Evolutionary conservation across 768 basidiomycete species (phyloP).

Genomic region (Mycena floridula): DNA sequence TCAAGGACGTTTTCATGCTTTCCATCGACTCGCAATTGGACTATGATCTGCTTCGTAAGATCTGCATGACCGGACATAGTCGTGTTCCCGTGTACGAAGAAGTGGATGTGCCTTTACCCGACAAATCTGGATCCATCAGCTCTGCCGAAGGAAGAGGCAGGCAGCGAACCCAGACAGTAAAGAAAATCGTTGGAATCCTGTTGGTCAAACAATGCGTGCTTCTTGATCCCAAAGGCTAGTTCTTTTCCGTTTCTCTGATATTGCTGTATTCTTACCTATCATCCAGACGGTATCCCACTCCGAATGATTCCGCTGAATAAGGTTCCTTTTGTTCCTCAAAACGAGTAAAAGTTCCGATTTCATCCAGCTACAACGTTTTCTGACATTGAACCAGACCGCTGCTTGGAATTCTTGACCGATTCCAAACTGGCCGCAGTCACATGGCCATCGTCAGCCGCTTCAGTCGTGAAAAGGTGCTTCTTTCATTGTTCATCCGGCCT

Average conservation of each 20-base stretch:
- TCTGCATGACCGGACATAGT: conserved; percentile 76
- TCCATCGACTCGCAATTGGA: conserved; percentile 81
- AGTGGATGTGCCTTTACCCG: conserved; percentile 50
- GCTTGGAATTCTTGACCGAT: conserved; percentile 78
- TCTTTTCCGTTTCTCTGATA: too few relatives aligned
- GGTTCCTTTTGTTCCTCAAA: conserved; percentile 80
- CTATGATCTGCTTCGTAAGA: conserved; percentile 69
- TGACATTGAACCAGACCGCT: too few relatives aligned
- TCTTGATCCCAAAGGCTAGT: conserved; percentile 73
- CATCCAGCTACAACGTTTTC: too few relatives aligned
- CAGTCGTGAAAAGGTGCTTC: conserved; percentile 50
- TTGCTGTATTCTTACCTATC: not conserved
- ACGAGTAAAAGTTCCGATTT: too few relatives aligned
- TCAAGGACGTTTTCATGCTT: conserved; percentile 79
- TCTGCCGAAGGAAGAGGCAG: conserved; percentile 11
- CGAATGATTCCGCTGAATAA: conserved; percentile 82
- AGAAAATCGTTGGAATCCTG: conserved; percentile 82
- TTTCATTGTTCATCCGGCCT: not conserved
- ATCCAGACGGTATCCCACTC: conserved; percentile 71
- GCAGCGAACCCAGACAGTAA: conserved; percentile 45
- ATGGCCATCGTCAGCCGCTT: conserved; percentile 87
- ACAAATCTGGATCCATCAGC: conserved; percentile 11
- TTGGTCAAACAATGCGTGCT: conserved; percentile 88
- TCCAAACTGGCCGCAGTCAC: conserved; percentile 87
- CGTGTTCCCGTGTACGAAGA: conserved; percentile 82